Base-by-base conservation (phyloP, 805 yeast species). In the Kazachstania kunashirensis region DNA sequence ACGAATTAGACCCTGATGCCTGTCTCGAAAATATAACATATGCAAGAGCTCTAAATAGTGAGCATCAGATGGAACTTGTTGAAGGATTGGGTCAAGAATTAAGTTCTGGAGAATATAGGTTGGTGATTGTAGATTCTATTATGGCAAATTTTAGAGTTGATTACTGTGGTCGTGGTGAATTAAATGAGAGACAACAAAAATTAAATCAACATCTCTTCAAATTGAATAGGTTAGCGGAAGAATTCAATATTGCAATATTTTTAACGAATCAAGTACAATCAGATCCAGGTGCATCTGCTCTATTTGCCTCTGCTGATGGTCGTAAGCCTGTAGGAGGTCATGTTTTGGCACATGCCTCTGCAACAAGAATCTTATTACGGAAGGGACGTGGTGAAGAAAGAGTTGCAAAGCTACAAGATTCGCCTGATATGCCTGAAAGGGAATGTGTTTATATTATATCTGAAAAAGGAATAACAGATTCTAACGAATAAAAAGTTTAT, bases 281-380 rank as follows among this genome's bases (percentile, higher is more conserved):
- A 6, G 89, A 82, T 54, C 89, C 86, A 5, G 89, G 86, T 42
- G 92, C 89, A 1, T 73, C 79, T 46, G 79, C 86, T 0, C 62
- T 77, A 16, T 81, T 82, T 71, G 85, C 80, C 21, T 70, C 83
- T 36, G 86, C 85, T 7, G 89, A 82, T 59, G 88, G 89, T 6
- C 73, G 85, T 48, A 82, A 82, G 55, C 89, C 92, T 1, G 78
- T 81, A 45, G 89, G 92, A 16, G 92, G 92, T 1, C 86, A 82
- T 54, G 81, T 82, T 41, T 65, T 82, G 45, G 89, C 86, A 2
- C 88, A 80, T 61, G 82, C 85, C 5, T 78, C 85, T 12, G 85
- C 86, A 9, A 81, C 92, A 1, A 66, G 92, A 57, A 71, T 82
- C 25, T 62, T 80, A 15, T 67, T 81, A 45, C 71, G 84, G 47